Conservation (phyloP, 2,329 filamentous ascomycete species). For the Colletotrichum plurivorum region DNA sequence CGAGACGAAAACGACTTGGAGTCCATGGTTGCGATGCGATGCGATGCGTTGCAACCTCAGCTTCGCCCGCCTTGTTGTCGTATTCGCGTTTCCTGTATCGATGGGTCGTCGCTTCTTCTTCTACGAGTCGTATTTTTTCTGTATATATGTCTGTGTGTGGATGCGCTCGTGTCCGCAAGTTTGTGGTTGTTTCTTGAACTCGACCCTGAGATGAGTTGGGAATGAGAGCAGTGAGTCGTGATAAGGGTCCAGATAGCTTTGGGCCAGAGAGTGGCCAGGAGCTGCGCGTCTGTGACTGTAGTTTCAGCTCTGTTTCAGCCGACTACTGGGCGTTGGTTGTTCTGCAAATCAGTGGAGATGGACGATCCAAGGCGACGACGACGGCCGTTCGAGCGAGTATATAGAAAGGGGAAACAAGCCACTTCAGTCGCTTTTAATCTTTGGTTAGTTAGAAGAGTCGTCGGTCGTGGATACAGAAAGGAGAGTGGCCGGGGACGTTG, state of each 20-base stretch:
- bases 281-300: constrained; percentile 14
- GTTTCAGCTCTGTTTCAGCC: constrained; percentile 40
- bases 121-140: background rate
- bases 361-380: background rate
- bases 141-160: background rate
- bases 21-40: constrained; percentile 25
- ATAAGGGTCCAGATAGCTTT: too few relatives aligned
- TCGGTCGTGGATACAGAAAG: background rate
- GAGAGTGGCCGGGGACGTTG: constrained; percentile 2
- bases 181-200: constrained; percentile 2
- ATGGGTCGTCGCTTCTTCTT: background rate
- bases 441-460: background rate
- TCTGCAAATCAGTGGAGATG: constrained; percentile 26
- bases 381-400: background rate
- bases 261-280: constrained; percentile 1
- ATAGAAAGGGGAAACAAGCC: constrained; percentile 11
- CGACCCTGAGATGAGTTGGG: too few relatives aligned
- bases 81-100: constrained; percentile 10
- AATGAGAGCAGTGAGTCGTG: too few relatives aligned
- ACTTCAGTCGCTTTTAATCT: too few relatives aligned
- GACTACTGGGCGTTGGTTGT: constrained; percentile 5
- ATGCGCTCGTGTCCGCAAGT: background rate
- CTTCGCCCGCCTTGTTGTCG: background rate
- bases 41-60: background rate
- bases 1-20: constrained; percentile 39